Evolutionary conservation across 371 early-diverging fungal species (phyloP), one percentile per base, ranked within the genome.

Genomic region (Rhizopus stolonifer): DNA sequence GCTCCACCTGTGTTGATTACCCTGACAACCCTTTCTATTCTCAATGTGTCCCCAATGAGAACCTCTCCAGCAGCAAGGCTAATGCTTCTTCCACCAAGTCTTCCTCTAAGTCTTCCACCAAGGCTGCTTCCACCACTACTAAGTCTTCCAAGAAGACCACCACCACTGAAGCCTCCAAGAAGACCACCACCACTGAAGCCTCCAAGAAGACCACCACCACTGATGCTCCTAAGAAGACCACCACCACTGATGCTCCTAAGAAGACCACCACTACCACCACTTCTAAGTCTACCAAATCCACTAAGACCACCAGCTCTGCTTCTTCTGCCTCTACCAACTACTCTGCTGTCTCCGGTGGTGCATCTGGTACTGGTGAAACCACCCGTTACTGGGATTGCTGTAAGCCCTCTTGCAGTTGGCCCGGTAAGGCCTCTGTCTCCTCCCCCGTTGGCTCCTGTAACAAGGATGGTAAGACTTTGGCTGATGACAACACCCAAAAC

Each of bases 381-480:
- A 77, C 77, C 7, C 69, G 69, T 23, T 77, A 77, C 49, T 77
- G 77, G 72, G 77, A 77, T 52, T 77, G 77, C 40, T 77, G 77
- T 70, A 77, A 77, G 25, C 46, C 75, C 13, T 72, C 73, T 17
- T 74, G 77, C 33, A 60, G 67, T 33, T 74, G 75, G 75, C 49
- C 56, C 2, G 69, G 60, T 7, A 77, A 75, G 42, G 67, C 69
- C 4, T 23, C 46, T 31, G 72, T 72, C 9, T 33, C 57, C 11
- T 43, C 47, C 10, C 70, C 72, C 9, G 74, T 72, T 4, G 54
- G 53, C n/a, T 45, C 61, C 10, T 77, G 77, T 59, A 56, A 52
- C 14, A 54, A 47, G 9, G 59, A 69, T 21, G 77, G 77, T 47
- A 58, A 66, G 10, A 57, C 58, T 14, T 46, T 72, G 4, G 18